These are phyloP conservation scores for Arabis alpina DNA, from an alignment of 345 rosid species.

Conservation along the genomic window DNA sequence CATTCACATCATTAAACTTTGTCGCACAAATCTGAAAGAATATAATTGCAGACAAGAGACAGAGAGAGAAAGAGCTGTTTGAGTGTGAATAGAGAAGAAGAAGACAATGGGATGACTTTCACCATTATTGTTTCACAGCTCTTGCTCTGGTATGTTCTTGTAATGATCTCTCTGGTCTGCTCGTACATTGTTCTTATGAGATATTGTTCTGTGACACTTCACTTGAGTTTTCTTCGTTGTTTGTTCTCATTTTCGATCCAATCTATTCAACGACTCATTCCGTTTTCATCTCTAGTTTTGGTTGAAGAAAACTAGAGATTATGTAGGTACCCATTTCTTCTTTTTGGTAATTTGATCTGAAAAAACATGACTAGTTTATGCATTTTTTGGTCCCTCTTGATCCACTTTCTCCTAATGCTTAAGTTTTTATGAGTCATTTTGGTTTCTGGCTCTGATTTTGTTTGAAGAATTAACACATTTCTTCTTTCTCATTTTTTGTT, in stretches of 20 bases:
- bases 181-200: conserved; percentile 3
- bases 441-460: too few species aligned
- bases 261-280: conserved; percentile 17
- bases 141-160: conserved; percentile 35
- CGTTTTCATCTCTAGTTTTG: not conserved
- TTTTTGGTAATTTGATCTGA: conserved; percentile 32
- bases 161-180: not conserved
- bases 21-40: conserved; percentile 37
- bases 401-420: not conserved
- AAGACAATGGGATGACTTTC: conserved; percentile 58
- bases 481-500: too few species aligned
- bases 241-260: conserved; percentile 32
- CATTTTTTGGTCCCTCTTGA: conserved; percentile 1
- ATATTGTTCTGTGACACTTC: conserved; percentile 29
- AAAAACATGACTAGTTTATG: not conserved
- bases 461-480: too few species aligned
- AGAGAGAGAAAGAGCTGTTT: conserved; percentile 27
- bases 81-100: conserved; percentile 33
- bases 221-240: conserved; percentile 8
- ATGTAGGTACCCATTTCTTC: conserved; percentile 40
- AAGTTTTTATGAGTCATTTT: too few species aligned
- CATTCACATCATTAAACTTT: conserved; percentile 35
- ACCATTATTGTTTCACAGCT: conserved; percentile 38
- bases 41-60: conserved; percentile 46
- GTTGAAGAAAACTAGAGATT: conserved; percentile 24